Percentiles rank a stretch among this genome's conserved stretches.
These are phyloP conservation scores for Kazachstania africana DNA, from an alignment of 805 yeast genomes.

Conservation along the genomic window DNA sequence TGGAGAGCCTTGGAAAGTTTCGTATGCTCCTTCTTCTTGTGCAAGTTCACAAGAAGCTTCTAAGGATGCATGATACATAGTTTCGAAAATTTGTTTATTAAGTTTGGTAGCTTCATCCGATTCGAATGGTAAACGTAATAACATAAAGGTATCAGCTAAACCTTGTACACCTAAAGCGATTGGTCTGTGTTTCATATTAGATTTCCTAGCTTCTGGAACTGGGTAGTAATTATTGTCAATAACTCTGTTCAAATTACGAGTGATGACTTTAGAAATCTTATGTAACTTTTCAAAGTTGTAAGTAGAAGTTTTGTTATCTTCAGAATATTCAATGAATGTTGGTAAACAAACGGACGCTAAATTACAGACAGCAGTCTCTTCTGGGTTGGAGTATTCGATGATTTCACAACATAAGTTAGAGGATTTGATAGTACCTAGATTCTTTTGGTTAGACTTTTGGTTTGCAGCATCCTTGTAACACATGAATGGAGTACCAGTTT, in stretches of 20 bases:
- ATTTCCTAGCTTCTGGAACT: slow-evolving; percentile 52
- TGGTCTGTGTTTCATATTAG: slow-evolving; percentile 78
- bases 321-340: slow-evolving; percentile 42
- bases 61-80: slow-evolving; percentile 86
- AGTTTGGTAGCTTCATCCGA: slow-evolving; percentile 65
- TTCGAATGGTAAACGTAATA: slow-evolving; percentile 76
- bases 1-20: slow-evolving; percentile 72
- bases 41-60: slow-evolving; percentile 83
- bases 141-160: slow-evolving; percentile 78
- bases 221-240: slow-evolving; percentile 83
- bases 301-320: slow-evolving; percentile 30
- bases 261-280: slow-evolving; percentile 59
- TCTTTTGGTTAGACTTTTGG: slow-evolving; percentile 74
- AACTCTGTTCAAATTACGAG: slow-evolving; percentile 64
- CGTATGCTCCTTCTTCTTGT: slow-evolving; percentile 50
- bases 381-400: slow-evolving; percentile 76
- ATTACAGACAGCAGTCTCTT: slow-evolving; percentile 91
- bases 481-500: slow-evolving; percentile 92
- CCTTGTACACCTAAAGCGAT: slow-evolving; percentile 95
- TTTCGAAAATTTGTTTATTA: slow-evolving; percentile 82
- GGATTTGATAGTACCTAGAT: slow-evolving; percentile 81
- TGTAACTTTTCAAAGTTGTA: slow-evolving; percentile 70
- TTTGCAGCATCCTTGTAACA: slow-evolving; percentile 87
- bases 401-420: slow-evolving; percentile 91
- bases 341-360: slow-evolving; percentile 86